Base-by-base conservation (phyloP, 306 rosid species). In the Carpinus fangiana region DNA sequence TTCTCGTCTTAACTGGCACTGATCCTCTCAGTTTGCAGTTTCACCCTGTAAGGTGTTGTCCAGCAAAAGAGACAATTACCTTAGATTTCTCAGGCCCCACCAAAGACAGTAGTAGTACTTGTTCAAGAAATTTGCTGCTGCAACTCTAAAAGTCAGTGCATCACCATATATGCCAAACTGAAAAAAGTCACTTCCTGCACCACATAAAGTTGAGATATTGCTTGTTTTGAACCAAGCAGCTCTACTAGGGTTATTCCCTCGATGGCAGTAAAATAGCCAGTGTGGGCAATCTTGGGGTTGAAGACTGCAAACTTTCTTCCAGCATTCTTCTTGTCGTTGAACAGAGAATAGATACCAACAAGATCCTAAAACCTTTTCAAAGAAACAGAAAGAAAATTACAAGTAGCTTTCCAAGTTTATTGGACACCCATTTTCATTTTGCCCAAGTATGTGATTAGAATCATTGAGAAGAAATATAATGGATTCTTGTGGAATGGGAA, bases 271-370 rank as follows among this genome's bases (percentile, higher is more conserved):
- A 51, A 87, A 82, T 75, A 80, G 87, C 73, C 74, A 38, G 77
- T 87, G 79, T 55, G 69, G 84, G 72, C 93, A 89, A 0, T 48
- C 4, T 21, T 83, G 80, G 2, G 31, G 36, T 53, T 87, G 67
- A 60, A 83, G 71, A 31, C 26, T 47, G 46, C 95, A 90, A 31
- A 76, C 92, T 52, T 80, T 87, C 79, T 78, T 87, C 95, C 95
- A 90, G 60, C 95, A 90, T 75, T 85, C 91, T 18, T 85, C 85
- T 51, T 88, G 91, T 26, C 92, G 43, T 80, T 78, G 90, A 23
- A 86, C 81, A 17, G 93, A 78, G 55, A 87, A 67, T 50, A 87
- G 78, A 43, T 89, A 89, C 89, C 88, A 89, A 23, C 85, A 68
- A 45, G 93, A 78, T 57, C 93, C 93, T 75, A 85, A 72, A 60